These are phyloP conservation scores for Ricinus communis DNA, from an alignment of 345 rosid species.

Conservation along the genomic window DNA sequence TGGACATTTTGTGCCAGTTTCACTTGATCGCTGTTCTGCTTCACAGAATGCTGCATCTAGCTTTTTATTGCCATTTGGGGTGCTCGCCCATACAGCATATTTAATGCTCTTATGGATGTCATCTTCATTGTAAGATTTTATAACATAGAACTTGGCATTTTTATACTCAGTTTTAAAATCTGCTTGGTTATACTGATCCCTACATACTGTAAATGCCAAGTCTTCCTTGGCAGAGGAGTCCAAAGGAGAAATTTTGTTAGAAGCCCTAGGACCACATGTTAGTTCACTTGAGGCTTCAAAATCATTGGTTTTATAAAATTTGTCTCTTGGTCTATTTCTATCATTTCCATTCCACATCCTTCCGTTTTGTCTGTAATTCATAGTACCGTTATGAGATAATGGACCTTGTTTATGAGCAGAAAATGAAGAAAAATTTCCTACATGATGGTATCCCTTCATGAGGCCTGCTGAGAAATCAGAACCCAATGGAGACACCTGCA, in stretches of 20 bases:
- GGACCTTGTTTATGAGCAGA: slow-evolving; percentile 41
- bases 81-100: slow-evolving; percentile 78
- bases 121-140: slow-evolving; percentile 80
- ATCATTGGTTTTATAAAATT: slow-evolving; percentile 37
- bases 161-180: slow-evolving; percentile 54
- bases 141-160: slow-evolving; percentile 62
- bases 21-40: slow-evolving; percentile 45
- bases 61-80: slow-evolving; percentile 67
- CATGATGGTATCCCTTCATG: slow-evolving; percentile 39
- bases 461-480: slow-evolving; percentile 39
- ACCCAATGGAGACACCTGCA: slow-evolving; percentile 38
- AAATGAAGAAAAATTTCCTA: slow-evolving; percentile 40
- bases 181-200: slow-evolving; percentile 52
- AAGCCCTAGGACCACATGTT: slow-evolving; percentile 69
- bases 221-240: slow-evolving; percentile 45
- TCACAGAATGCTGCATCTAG: slow-evolving; percentile 63
- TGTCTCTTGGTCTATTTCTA: slow-evolving; percentile 31
- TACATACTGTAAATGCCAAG: slow-evolving; percentile 27
- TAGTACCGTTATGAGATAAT: slow-evolving; percentile 27
- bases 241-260: slow-evolving; percentile 35
- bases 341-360: slow-evolving; percentile 48
- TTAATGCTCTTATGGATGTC: slow-evolving; percentile 76
- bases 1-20: slow-evolving; percentile 49
- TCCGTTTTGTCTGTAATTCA: slow-evolving; percentile 42
- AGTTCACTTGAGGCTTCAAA: slow-evolving; percentile 47